phyloP scores from a whole-genome alignment of 1,284 basidiomycete species.

The Boletus smithii region DNA sequence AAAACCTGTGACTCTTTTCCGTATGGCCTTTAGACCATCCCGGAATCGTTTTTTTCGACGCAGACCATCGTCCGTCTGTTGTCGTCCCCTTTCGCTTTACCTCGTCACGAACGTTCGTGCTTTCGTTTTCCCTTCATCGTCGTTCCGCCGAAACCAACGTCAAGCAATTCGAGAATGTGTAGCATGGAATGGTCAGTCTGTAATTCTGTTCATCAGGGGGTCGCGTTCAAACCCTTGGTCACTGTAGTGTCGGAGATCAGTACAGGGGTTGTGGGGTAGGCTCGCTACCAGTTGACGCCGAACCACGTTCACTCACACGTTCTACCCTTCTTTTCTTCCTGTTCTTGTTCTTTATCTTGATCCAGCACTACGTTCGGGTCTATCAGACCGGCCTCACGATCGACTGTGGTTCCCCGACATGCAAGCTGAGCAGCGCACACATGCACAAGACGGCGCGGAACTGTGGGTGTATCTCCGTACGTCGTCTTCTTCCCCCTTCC shows the following conservation, averaged over 20 bases:
- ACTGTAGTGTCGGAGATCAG: constrained; percentile 53
- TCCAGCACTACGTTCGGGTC: constrained; percentile 54
- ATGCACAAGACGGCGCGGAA: constrained; percentile 42
- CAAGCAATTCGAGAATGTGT: constrained; percentile 36
- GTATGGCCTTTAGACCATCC: not conserved
- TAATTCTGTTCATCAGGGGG: not conserved
- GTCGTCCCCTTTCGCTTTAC: not conserved
- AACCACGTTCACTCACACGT: constrained; percentile 4
- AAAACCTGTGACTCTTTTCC: constrained; percentile 23
- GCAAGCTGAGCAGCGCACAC: constrained; percentile 44
- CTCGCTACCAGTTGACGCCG: not conserved
- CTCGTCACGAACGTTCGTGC: constrained; percentile 1
- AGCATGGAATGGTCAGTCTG: constrained; percentile 42
- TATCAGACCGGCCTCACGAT: constrained; percentile 45
- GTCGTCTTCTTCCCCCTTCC: constrained; percentile 11
- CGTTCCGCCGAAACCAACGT: constrained; percentile 1
- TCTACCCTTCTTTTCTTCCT: not conserved
- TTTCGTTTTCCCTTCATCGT: not conserved
- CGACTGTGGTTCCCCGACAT: constrained; percentile 42
- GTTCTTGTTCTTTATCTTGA: not conserved
- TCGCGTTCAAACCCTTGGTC: constrained; percentile 6
- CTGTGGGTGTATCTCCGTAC: constrained; percentile 35
- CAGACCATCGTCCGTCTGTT: not conserved
- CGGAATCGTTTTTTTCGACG: not conserved
- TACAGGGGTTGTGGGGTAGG: constrained; percentile 61